Evolutionary conservation across 2,329 filamentous ascomycete species (phyloP), one percentile per base, ranked within the genome.

Genomic region (Ophiocordyceps camponoti-floridani): DNA sequence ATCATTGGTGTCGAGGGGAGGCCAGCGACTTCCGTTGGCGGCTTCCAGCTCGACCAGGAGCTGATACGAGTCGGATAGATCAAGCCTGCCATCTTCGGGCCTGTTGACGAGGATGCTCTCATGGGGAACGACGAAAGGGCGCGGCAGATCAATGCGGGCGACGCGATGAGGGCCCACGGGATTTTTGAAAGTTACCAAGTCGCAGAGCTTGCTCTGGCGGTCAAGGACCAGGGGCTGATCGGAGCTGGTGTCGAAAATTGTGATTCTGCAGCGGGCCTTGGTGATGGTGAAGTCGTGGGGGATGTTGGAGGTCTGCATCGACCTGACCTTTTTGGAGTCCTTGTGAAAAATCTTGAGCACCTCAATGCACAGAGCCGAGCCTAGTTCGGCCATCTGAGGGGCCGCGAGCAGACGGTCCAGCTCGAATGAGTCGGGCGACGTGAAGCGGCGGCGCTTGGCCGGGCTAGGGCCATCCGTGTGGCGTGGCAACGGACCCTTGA

Each of bases 141-240:
- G 56, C 28, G 63, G 61, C 42, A 73, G 52, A 49, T 68, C 64
- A 26, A 76, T 59, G 42, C 68, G 64, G 12, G 69, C 66, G 46
- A 71, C 64, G 28, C 61, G 63, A 41, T 66, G 62, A 43, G 64
- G 62, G 27, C 64, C 67, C 43, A 64, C 60, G 2, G 67, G 58
- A 35, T 70, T 69, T 50, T 68, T 66, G 52, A 66, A 70, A 3
- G 70, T 61, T 44, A 63, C 67, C 48, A 77, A 58, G 40, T 66
- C 65, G 58, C 73, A 76, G 9, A 68, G 57, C 52, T 76, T 70
- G 48, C 66, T 73, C 52, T 73, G 66, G 49, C 70, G 71, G 51
- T 73, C 65, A 46, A 77, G 55, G 7, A 72, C 59, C 44, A 65
- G 61, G 27, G 60, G 53, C 47, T 61, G 57, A 42, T 58, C 62